These are phyloP conservation scores for Nicotiana benthamiana DNA, from an alignment of 257 asterid species.

Conservation along the genomic window DNA sequence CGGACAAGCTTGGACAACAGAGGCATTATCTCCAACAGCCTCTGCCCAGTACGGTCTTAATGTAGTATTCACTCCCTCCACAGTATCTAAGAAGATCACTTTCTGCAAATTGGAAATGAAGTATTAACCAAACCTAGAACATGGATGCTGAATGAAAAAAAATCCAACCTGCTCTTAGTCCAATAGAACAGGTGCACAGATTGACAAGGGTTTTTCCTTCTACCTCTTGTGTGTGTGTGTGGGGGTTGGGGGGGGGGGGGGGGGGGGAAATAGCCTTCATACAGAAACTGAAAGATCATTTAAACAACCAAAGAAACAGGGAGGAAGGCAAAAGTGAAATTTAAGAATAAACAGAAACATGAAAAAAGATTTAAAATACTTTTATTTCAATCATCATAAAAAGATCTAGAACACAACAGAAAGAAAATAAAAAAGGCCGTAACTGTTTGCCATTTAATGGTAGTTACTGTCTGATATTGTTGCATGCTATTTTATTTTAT, in stretches of 20 bases:
- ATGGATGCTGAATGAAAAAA: background rate
- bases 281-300: no score
- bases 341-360: background rate
- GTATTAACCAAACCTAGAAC: background rate
- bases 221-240: no score
- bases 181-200: no score
- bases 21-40: constrained; percentile 65
- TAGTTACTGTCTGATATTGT: no score
- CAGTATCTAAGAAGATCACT: constrained; percentile 74
- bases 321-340: constrained; percentile 2
- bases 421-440: background rate
- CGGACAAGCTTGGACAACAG: constrained; percentile 89
- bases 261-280: no score
- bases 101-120: constrained; percentile 40
- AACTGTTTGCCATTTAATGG: background rate
- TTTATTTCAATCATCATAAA: background rate
- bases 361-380: background rate
- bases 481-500: no score
- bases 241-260: no score
- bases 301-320: background rate
- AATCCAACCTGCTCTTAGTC: no score
- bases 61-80: constrained; percentile 64
- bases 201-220: no score
- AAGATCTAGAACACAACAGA: background rate
- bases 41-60: constrained; percentile 89